These are phyloP conservation scores for Hortiboletus flavorubellus DNA, from an alignment of 768 basidiomycete genomes.

Conservation along the genomic window DNA sequence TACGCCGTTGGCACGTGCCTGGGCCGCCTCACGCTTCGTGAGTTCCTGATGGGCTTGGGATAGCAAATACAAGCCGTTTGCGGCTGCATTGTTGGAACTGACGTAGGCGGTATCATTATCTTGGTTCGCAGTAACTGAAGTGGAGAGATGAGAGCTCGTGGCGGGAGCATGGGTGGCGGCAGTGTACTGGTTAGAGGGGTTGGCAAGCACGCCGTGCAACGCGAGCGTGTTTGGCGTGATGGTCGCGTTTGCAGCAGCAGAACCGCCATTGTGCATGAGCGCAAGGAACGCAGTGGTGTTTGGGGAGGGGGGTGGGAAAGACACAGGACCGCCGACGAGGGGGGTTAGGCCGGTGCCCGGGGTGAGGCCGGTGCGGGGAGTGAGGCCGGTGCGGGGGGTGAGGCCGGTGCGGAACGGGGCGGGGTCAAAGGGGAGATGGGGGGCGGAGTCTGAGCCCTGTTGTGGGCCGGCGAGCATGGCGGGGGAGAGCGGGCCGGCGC, in stretches of 20 bases:
- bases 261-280: conserved; percentile 68
- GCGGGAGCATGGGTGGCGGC: conserved; percentile 31
- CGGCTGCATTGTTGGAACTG: conserved; percentile 60
- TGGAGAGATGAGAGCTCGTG: conserved; percentile 35
- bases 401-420: conserved; percentile 78
- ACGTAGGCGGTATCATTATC: conserved; percentile 34
- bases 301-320: conserved; percentile 81
- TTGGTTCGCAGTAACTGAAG: conserved; percentile 34
- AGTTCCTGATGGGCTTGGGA: conserved; percentile 96
- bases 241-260: conserved; percentile 37
- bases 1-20: conserved; percentile 52
- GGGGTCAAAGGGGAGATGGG: conserved; percentile 60
- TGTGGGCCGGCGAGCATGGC: conserved; percentile 94
- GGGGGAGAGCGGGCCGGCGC: conserved; percentile 91
- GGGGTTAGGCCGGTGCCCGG: conserved; percentile 77
- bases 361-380: conserved; percentile 80
- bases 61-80: conserved; percentile 91
- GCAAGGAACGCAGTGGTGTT: conserved; percentile 91
- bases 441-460: conserved; percentile 38
- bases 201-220: conserved; percentile 73
- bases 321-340: conserved; percentile 66
- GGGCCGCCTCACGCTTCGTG: conserved; percentile 88
- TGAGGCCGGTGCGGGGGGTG: conserved; percentile 83
- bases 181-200: conserved; percentile 24
- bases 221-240: conserved; percentile 61